Evolutionary conservation across 306 rosid genomes (phyloP).

Genomic region (Cucurbita ficifolia): DNA sequence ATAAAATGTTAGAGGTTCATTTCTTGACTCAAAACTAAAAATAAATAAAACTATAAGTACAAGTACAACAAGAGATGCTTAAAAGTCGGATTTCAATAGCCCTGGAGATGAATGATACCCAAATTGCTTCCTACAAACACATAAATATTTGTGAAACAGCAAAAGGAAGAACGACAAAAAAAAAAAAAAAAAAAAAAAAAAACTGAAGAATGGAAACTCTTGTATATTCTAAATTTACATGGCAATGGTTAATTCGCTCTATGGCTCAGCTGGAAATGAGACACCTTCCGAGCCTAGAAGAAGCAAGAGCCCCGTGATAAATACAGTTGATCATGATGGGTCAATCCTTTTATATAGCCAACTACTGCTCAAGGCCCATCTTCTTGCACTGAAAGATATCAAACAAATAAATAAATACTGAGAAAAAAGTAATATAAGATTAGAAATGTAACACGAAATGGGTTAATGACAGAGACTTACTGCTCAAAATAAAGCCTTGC

Average conservation of each 20-base stretch:
- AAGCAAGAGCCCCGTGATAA: background rate
- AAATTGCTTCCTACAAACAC: background rate
- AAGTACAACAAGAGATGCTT: background rate
- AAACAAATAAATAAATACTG: background rate
- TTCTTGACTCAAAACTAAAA: no score
- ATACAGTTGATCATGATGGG: background rate
- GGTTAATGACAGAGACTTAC: constrained; percentile 29
- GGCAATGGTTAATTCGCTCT: background rate
- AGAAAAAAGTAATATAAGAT: background rate
- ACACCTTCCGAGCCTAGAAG: background rate
- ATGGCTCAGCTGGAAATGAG: background rate
- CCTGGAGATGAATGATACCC: background rate
- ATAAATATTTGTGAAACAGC: background rate
- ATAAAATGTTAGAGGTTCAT: no score
- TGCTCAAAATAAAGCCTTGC: constrained; percentile 93
- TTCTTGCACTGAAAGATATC: constrained; percentile 69
- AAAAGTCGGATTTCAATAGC: background rate
- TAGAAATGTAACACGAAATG: background rate
- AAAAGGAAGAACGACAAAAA: background rate
- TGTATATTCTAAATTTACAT: background rate
- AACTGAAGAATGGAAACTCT: background rate
- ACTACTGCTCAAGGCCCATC: constrained; percentile 56
- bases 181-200: background rate
- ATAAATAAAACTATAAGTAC: no score
- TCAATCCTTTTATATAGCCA: background rate